Percentiles rank a stretch among this genome's conserved stretches.
phyloP scores from a whole-genome alignment of 2,329 filamentous ascomycete species.

The Chlorencoelia australis region DNA sequence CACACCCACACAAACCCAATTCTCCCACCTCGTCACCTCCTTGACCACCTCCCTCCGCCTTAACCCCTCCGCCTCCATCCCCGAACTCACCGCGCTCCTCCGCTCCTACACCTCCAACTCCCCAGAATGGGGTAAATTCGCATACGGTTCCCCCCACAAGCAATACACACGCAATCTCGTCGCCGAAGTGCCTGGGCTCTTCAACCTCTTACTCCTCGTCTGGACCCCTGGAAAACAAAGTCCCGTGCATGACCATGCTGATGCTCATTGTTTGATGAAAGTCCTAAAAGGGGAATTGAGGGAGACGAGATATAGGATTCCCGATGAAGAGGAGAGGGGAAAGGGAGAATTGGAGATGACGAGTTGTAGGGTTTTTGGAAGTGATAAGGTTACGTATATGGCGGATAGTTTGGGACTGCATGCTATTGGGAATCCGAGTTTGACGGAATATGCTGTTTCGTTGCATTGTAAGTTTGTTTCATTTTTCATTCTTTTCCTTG shows the following conservation, averaged over 20 bases:
- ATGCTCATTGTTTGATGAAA: constrained; percentile 91
- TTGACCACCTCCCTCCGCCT: constrained; percentile 12
- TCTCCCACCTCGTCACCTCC: constrained; percentile 13
- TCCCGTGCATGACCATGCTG: constrained; percentile 80
- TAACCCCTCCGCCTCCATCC: constrained; percentile 11
- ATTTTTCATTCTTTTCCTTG: not conserved
- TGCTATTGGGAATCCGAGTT: constrained; percentile 65
- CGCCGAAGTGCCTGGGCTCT: constrained; percentile 69
- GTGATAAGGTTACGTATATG: constrained; percentile 82
- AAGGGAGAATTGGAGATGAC: constrained; percentile 13
- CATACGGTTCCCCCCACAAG: constrained; percentile 55
- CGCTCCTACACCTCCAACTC: constrained; percentile 16
- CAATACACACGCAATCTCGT: constrained; percentile 84
- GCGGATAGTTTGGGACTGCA: constrained; percentile 79
- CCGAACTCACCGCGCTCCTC: constrained; percentile 12
- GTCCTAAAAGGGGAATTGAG: constrained; percentile 67
- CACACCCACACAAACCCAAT: constrained; percentile 6
- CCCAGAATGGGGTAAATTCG: constrained; percentile 61
- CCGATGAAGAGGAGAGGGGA: constrained; percentile 17
- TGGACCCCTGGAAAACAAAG: constrained; percentile 80
- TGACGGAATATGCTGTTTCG: constrained; percentile 68
- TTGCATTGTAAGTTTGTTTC: constrained; percentile 45
- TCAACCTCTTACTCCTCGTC: constrained; percentile 63
- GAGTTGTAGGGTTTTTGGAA: constrained; percentile 49
- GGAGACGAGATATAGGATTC: constrained; percentile 58